Conservation (phyloP, 23 red algal genomes). For the Gracilariopsis chorda region DNA sequence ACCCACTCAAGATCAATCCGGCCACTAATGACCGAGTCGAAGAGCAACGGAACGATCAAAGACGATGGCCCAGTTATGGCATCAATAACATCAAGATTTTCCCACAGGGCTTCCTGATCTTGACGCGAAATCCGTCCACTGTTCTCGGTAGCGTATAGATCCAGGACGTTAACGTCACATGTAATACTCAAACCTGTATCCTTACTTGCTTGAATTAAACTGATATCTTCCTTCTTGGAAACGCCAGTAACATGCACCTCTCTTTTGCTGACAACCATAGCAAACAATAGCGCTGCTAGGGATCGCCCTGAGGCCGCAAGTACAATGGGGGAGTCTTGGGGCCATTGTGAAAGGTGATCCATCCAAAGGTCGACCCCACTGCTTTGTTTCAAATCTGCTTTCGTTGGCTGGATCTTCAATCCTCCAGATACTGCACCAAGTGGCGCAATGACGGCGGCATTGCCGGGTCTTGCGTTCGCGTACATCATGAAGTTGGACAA, state of each 20-base stretch:
- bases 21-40: conserved; percentile 67
- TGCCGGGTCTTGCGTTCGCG: conserved; percentile 61
- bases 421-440: conserved; percentile 34
- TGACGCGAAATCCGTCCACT: conserved; percentile 31
- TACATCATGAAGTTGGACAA: conserved; percentile 52
- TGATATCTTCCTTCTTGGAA: conserved; percentile 71
- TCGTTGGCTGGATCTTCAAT: conserved; percentile 51
- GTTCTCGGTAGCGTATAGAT: conserved; percentile 67
- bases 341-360: conserved; percentile 87
- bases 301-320: conserved; percentile 55
- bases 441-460: conserved; percentile 60
- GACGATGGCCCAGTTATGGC: conserved; percentile 80
- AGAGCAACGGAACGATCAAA: conserved; percentile 74
- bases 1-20: conserved; percentile 84
- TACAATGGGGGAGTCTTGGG: conserved; percentile 60
- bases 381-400: not conserved
- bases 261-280: conserved; percentile 66
- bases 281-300: conserved; percentile 85
- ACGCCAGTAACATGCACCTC: conserved; percentile 68
- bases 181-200: conserved; percentile 68
- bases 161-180: conserved; percentile 87
- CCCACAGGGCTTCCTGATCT: conserved; percentile 95
- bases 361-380: conserved; percentile 68
- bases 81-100: conserved; percentile 90
- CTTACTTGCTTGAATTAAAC: conserved; percentile 79